Conservation (phyloP, 2,329 filamentous ascomycete genomes). For the Cladophialophora yegresii region DNA sequence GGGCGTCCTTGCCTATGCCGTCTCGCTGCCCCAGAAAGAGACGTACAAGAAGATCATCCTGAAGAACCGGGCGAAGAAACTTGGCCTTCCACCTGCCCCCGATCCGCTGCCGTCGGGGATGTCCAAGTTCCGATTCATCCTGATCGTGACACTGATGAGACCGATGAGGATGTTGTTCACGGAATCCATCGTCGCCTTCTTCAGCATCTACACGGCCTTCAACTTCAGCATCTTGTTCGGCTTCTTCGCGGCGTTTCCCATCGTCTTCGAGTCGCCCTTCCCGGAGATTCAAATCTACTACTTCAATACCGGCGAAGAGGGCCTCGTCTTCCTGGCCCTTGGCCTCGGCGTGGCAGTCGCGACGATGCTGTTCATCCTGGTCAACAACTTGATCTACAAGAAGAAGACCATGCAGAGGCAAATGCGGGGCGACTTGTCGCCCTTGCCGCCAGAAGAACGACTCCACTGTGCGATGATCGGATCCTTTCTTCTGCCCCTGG, state of each 20-base stretch:
- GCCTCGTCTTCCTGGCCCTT: conserved; percentile 81
- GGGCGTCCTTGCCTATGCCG: conserved; percentile 60
- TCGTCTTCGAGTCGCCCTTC: conserved; percentile 66
- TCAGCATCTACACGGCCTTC: conserved; percentile 73
- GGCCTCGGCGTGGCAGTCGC: conserved; percentile 67
- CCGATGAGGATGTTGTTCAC: conserved; percentile 66
- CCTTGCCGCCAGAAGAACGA: conserved; percentile 52
- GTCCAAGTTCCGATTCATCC: conserved; percentile 48
- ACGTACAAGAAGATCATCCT: conserved; percentile 70
- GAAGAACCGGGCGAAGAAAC: conserved; percentile 56
- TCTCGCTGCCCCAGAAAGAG: conserved; percentile 62
- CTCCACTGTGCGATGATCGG: conserved; percentile 54
- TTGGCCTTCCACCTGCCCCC: conserved; percentile 63
- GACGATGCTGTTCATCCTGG: conserved; percentile 30
- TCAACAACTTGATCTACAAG: conserved; percentile 34
- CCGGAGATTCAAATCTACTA: conserved; percentile 56
- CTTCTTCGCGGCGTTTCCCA: conserved; percentile 80
- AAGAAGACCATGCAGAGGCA: conserved; percentile 24
- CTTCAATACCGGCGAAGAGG: conserved; percentile 67
- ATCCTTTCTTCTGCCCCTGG: conserved; percentile 50
- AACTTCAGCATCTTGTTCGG: conserved; percentile 79
- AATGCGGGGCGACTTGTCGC: conserved; percentile 23
- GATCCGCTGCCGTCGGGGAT: conserved; percentile 66
- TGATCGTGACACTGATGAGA: conserved; percentile 49
- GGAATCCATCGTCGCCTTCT: conserved; percentile 68